Evolutionary conservation across 305 asterid species (phyloP).

Genomic region (Fraxinus ornus): DNA sequence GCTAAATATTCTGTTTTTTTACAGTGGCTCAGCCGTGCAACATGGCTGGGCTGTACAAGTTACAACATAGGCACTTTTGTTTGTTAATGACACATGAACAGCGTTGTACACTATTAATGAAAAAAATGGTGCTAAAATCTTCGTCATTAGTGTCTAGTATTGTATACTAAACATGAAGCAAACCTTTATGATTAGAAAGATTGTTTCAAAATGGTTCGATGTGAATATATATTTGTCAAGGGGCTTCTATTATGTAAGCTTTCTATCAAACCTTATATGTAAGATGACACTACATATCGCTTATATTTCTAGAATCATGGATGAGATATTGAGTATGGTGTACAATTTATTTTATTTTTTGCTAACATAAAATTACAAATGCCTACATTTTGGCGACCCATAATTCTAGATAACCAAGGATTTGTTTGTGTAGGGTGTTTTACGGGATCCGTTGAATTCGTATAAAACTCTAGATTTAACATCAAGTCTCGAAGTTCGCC

Average conservation of each 20-base stretch:
- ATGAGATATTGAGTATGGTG: neutral
- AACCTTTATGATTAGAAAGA: neutral
- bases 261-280: neutral
- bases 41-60: neutral
- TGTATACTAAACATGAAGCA: neutral
- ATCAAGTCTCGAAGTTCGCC: slow-evolving; percentile 75
- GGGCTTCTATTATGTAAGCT: neutral
- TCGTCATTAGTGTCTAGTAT: neutral
- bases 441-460: slow-evolving; percentile 39
- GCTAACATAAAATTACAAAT: neutral
- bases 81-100: neutral
- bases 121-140: neutral
- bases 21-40: neutral
- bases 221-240: neutral
- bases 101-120: neutral
- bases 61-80: neutral
- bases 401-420: slow-evolving; percentile 4
- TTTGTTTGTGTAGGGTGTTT: slow-evolving; percentile 42
- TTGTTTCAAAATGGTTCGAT: neutral
- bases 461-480: slow-evolving; percentile 74
- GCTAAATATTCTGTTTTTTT: neutral
- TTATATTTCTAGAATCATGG: neutral
- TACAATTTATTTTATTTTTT: neutral
- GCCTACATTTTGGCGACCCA: neutral
- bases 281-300: neutral